These are phyloP conservation scores for Ustilago vetiveriae DNA, from an alignment of 1,284 basidiomycete species.

Conservation along the genomic window DNA sequence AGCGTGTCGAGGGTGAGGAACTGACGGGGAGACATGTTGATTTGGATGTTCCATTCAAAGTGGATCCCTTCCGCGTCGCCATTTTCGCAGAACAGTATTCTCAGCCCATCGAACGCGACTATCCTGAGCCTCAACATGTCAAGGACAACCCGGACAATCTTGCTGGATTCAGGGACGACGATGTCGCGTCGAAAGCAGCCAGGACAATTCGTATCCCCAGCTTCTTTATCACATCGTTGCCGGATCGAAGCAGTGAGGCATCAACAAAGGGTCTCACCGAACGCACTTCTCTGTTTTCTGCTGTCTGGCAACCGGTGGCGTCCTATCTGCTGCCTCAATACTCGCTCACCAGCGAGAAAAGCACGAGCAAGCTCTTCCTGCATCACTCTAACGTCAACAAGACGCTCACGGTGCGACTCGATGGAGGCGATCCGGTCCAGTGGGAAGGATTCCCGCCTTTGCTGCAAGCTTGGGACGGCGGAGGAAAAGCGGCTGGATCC, in stretches of 20 bases:
- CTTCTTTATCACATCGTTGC: slow-evolving; percentile 44
- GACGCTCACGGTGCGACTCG: slow-evolving; percentile 32
- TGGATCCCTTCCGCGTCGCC: slow-evolving; percentile 46
- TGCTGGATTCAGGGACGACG: slow-evolving; percentile 30
- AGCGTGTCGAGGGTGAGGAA: slow-evolving; percentile 27
- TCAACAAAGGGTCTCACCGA: neutral
- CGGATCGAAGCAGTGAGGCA: slow-evolving; percentile 10
- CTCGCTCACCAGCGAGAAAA: slow-evolving; percentile 13
- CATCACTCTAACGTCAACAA: slow-evolving; percentile 44
- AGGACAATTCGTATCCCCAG: slow-evolving; percentile 40
- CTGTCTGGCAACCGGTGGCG: slow-evolving; percentile 28
- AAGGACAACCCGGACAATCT: slow-evolving; percentile 27
- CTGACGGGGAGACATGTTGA: slow-evolving; percentile 11
- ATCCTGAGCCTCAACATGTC: slow-evolving; percentile 22
- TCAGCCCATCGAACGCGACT: slow-evolving; percentile 30
- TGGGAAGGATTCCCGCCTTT: slow-evolving; percentile 46
- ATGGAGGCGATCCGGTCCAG: slow-evolving; percentile 27
- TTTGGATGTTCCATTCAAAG: slow-evolving; percentile 11
- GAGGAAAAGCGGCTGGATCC: slow-evolving; percentile 35
- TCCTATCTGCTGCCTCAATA: slow-evolving; percentile 7
- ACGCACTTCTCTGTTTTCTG: slow-evolving; percentile 20
- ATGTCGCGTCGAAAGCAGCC: slow-evolving; percentile 7
- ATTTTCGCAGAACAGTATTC: slow-evolving; percentile 48
- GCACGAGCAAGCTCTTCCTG: slow-evolving; percentile 27
- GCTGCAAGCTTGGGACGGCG: slow-evolving; percentile 42